phyloP scores from a whole-genome alignment of 2,329 filamentous ascomycete species.

The Anisogramma anomala region DNA sequence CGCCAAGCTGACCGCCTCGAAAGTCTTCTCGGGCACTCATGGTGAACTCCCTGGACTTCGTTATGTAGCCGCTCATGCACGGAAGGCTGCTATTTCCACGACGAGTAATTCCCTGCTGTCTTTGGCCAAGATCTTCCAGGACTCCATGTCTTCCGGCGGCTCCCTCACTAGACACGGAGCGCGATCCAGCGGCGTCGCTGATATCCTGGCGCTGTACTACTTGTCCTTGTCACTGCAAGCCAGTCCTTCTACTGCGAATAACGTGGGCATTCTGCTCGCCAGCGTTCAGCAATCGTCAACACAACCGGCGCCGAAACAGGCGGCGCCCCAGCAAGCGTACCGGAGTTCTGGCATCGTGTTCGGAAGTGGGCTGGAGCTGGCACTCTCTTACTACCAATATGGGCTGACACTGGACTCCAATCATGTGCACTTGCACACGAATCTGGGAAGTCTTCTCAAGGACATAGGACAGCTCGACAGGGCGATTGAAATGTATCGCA shows the following conservation, averaged over 20 bases:
- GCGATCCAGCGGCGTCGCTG: conserved; percentile 66
- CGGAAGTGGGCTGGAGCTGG: conserved; percentile 78
- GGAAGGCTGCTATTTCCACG: conserved; percentile 74
- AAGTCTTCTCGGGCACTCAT: conserved; percentile 68
- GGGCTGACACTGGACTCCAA: conserved; percentile 74
- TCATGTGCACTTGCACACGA: conserved; percentile 94
- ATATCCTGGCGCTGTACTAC: conserved; percentile 92
- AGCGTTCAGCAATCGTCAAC: conserved; percentile 65
- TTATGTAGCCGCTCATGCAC: conserved; percentile 56
- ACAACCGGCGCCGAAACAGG: conserved; percentile 20
- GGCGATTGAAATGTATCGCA: conserved; percentile 95
- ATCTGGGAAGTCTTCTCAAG: conserved; percentile 87
- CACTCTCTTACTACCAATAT: conserved; percentile 90
- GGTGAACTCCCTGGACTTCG: conserved; percentile 66
- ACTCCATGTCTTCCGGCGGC: conserved; percentile 72
- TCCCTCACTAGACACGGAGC: conserved; percentile 42
- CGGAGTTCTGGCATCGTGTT: conserved; percentile 67
- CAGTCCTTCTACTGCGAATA: conserved; percentile 95
- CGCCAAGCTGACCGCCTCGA: conserved; percentile 68
- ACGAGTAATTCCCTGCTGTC: conserved; percentile 94
- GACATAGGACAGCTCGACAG: conserved; percentile 87
- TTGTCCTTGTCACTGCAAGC: conserved; percentile 87
- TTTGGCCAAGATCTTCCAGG: conserved; percentile 94
- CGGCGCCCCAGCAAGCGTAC: conserved; percentile 21
- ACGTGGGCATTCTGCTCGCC: conserved; percentile 92